A percentile compares a stretch with the other conserved stretches of the same genome.
Conservation (phyloP, 2,329 filamentous ascomycete species). For the Ambrosiella xylebori region DNA sequence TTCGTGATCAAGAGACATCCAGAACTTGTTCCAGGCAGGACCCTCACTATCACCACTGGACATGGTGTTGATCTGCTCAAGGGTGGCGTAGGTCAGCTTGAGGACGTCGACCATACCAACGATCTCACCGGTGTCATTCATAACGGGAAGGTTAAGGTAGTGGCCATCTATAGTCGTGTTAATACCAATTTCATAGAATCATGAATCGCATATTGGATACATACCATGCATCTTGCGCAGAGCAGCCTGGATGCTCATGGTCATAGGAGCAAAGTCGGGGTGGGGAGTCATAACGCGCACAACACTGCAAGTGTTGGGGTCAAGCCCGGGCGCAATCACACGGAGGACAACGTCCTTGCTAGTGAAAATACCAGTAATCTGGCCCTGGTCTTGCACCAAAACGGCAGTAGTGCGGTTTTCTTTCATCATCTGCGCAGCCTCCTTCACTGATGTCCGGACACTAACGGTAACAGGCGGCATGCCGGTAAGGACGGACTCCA, state of each 20-base stretch:
- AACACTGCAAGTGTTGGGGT: constrained; percentile 88
- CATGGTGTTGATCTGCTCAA: constrained; percentile 97
- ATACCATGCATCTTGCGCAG: constrained; percentile 97
- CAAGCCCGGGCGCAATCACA: constrained; percentile 90
- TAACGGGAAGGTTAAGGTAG: constrained; percentile 93
- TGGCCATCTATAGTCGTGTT: constrained; percentile 55
- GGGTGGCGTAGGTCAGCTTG: constrained; percentile 91
- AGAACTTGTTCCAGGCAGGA: constrained; percentile 99
- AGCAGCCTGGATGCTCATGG: constrained; percentile 97
- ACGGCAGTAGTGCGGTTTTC: constrained; percentile 97
- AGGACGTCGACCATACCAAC: constrained; percentile 99
- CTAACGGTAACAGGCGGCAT: constrained; percentile 87
- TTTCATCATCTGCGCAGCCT: constrained; percentile 91
- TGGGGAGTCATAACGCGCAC: constrained; percentile 98
- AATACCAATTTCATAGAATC: not conserved
- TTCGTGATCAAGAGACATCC: constrained; percentile 87
- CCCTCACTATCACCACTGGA: constrained; percentile 75
- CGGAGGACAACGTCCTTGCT: constrained; percentile 97
- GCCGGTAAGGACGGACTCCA: constrained; percentile 86
- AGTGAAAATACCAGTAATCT: constrained; percentile 97
- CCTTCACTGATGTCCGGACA: constrained; percentile 88
- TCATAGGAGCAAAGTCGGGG: constrained; percentile 93
- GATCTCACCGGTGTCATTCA: constrained; percentile 94
- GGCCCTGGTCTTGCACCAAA: constrained; percentile 87
- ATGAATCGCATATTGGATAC: constrained; percentile 20